Evolutionary conservation across 768 basidiomycete genomes (phyloP).

Genomic region (Kwoniella mangroviensis): DNA sequence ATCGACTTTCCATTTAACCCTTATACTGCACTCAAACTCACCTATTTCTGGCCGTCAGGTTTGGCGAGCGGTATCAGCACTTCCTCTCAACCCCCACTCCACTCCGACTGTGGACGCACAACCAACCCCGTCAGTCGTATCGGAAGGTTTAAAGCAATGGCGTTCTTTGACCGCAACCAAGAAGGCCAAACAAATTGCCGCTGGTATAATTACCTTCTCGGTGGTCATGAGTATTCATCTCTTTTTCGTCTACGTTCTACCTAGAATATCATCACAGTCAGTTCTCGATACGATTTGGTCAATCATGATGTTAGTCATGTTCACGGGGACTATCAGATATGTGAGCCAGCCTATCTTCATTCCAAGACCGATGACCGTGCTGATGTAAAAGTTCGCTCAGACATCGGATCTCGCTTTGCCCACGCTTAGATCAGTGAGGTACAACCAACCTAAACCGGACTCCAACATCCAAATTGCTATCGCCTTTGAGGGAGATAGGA

Average conservation of each 20-base stretch:
- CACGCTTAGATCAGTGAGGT: constrained; percentile 5
- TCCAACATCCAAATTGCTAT: background rate
- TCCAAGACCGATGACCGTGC: background rate
- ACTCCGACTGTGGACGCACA: background rate
- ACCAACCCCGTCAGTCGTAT: background rate
- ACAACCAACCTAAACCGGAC: constrained; percentile 11
- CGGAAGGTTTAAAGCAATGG: constrained; percentile 4
- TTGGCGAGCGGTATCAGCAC: constrained; percentile 18
- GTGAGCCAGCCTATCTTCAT: constrained; percentile 3
- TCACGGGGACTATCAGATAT: background rate
- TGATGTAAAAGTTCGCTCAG: background rate
- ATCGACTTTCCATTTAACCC: background rate
- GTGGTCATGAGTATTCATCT: background rate
- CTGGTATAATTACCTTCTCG: background rate
- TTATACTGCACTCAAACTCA: background rate
- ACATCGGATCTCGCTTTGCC: constrained; percentile 6
- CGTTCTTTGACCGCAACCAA: background rate
- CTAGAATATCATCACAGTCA: constrained; percentile 10
- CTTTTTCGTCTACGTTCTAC: constrained; percentile 8
- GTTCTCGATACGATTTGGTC: constrained; percentile 4
- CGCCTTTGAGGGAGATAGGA: constrained; percentile 1
- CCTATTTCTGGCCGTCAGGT: background rate
- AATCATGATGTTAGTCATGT: constrained; percentile 1
- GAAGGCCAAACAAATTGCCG: constrained; percentile 12
- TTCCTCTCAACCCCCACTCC: constrained; percentile 5